Conservation (phyloP, 2,329 filamentous ascomycete species). For the Aschersonia sp. region DNA sequence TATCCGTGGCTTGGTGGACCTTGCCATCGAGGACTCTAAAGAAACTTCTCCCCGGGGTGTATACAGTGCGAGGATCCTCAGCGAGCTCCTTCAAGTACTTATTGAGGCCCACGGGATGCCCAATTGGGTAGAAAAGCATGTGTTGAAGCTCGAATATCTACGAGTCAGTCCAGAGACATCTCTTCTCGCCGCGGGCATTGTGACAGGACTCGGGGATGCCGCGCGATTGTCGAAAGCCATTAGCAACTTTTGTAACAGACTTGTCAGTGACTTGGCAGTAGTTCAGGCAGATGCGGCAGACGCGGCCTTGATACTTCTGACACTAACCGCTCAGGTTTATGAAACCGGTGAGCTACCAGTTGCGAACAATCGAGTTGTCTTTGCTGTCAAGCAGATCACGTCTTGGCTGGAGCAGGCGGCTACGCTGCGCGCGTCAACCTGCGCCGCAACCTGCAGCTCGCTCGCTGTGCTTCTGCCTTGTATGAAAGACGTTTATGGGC, state of each 20-base stretch:
- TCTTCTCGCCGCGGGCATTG: conserved; percentile 32
- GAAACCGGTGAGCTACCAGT: conserved; percentile 37
- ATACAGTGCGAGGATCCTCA: conserved; percentile 38
- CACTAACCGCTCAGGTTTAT: conserved; percentile 37
- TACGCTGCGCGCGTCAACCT: conserved; percentile 26
- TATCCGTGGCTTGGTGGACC: conserved; percentile 25
- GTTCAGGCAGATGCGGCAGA: conserved; percentile 27
- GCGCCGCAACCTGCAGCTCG: conserved; percentile 37
- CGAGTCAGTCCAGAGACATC: conserved; percentile 31
- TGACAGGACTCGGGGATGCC: conserved; percentile 36
- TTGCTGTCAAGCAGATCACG: conserved; percentile 66
- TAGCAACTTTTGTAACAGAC: conserved; percentile 40
- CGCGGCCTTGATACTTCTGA: conserved; percentile 36
- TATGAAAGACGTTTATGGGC: conserved; percentile 72
- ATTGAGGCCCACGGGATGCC: conserved; percentile 31
- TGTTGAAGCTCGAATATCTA: conserved; percentile 29
- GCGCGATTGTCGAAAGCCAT: conserved; percentile 31
- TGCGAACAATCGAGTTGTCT: conserved; percentile 57
- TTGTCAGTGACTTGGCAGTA: conserved; percentile 41
- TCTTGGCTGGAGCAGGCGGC: conserved; percentile 48
- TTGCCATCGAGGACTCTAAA: conserved; percentile 27
- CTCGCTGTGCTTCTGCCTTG: conserved; percentile 51
- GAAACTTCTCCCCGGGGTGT: conserved; percentile 27
- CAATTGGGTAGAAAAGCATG: conserved; percentile 28
- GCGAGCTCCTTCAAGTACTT: conserved; percentile 31